Evolutionary conservation across 805 yeast genomes (phyloP), one percentile per base, ranked within the genome.

Genomic region (Sugiyamaella marilandica): DNA sequence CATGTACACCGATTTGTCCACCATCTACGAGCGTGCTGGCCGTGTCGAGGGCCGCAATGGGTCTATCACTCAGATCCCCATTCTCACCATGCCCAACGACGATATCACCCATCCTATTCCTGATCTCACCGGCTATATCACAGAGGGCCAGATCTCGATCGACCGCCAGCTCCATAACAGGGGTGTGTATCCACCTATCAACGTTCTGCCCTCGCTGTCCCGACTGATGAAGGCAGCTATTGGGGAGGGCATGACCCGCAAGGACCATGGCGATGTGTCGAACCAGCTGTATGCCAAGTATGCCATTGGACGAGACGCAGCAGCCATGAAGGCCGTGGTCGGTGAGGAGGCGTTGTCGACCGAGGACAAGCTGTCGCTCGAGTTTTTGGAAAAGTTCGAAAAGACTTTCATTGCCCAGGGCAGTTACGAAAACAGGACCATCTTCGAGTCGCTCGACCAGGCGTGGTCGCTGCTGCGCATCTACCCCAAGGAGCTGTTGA

Each of bases 21-120:
- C 98, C 49, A 90, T 94, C 67, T 94, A 94, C 73, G 99, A 94
- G 78, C 88, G 99, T 79, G 99, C 99, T 45, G 99, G 99, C 72
- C 87, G 99, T 79, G 98, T 94, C 58, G 99, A 94, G 76, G 99
- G 99, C 62, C 86, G 99, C 77, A 94, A 94, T 68, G 99, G 99
- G 71, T 94, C 99, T 46, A 94, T 94, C 70, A 94, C 99, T 45
- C 99, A 94, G 78, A 87, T 94, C 70, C 99, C 99, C 56, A 94
- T 94, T 71, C 83, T 94, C 73, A 90, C 98, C 60, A 95, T 94
- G 99, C 99, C 99, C 63, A 94, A 94, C 79, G 99, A 94, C 75
- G 99, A 94, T 79, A 94, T 94, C 70, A 94, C 98, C 61, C 99
- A 94, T 76, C 99, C 99, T 66, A 94, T 94, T 78, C 99, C 99